phyloP scores from a whole-genome alignment of 164 flowering plant species.

The Stephania cephalantha region DNA sequence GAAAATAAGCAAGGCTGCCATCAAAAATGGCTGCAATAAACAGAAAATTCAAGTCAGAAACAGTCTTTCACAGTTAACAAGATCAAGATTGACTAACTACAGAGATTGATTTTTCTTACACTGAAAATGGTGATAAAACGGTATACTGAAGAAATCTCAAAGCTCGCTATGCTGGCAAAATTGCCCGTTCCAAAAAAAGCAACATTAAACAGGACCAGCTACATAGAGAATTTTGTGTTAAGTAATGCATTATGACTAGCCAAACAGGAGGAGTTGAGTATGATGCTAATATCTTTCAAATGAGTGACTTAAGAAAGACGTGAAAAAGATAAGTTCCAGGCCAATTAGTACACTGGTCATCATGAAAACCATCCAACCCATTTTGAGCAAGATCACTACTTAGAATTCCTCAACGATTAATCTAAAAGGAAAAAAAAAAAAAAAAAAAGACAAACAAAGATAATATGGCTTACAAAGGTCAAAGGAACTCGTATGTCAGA shows the following conservation, averaged over 20 bases:
- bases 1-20: conserved; percentile 90
- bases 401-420: background rate
- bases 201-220: conserved; percentile 91
- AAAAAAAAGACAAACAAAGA: background rate
- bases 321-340: too few relatives aligned
- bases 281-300: too few relatives aligned
- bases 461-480: conserved; percentile 59
- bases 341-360: too few relatives aligned
- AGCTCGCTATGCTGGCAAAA: conserved; percentile 97
- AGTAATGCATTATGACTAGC: background rate
- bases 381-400: background rate
- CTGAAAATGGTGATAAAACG: conserved; percentile 93
- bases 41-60: conserved; percentile 19
- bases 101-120: conserved; percentile 40
- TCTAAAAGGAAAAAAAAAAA: background rate
- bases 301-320: too few relatives aligned
- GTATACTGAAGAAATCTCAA: conserved; percentile 95
- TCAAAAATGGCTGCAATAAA: conserved; percentile 85
- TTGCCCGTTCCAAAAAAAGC: conserved; percentile 97
- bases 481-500: conserved; percentile 81
- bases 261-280: too few relatives aligned
- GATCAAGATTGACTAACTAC: background rate
- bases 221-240: conserved; percentile 14
- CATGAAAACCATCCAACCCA: background rate
- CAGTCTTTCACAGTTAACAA: background rate